These are phyloP conservation scores for Aspergillus taichungensis DNA, from an alignment of 495 filamentous ascomycete species.

Conservation along the genomic window DNA sequence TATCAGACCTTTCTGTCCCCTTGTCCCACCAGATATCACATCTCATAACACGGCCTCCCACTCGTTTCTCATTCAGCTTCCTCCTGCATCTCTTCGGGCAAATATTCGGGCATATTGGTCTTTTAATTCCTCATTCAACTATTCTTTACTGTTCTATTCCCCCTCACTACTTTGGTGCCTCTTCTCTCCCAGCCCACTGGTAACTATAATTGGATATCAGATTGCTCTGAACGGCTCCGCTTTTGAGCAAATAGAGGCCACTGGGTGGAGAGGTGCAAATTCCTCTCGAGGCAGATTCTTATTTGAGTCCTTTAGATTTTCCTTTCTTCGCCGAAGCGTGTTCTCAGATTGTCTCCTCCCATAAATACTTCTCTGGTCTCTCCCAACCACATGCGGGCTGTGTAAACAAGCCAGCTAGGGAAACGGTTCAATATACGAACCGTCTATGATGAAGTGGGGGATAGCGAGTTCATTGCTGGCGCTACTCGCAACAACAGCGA, in stretches of 20 bases:
- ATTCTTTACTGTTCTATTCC: neutral
- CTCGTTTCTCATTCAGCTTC: slow-evolving; percentile 5
- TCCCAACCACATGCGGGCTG: slow-evolving; percentile 16
- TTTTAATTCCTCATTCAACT: slow-evolving; percentile 1
- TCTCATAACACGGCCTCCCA: slow-evolving; percentile 11
- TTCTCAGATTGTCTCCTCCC: neutral
- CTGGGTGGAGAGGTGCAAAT: too few relatives aligned
- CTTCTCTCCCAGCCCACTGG: neutral
- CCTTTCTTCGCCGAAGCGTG: too few relatives aligned
- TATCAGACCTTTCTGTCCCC: slow-evolving; percentile 9
- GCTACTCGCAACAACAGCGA: slow-evolving; percentile 19
- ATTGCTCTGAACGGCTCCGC: too few relatives aligned
- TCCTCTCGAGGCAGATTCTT: too few relatives aligned
- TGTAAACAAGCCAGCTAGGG: slow-evolving; percentile 5
- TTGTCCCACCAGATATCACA: slow-evolving; percentile 10
- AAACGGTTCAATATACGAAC: slow-evolving; percentile 4
- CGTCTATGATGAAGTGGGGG: slow-evolving; percentile 28
- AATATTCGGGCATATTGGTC: slow-evolving; percentile 14
- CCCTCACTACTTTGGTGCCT: neutral
- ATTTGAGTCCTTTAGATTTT: too few relatives aligned
- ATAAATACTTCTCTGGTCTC: neutral
- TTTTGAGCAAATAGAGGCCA: too few relatives aligned
- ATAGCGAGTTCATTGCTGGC: slow-evolving; percentile 17
- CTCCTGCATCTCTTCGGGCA: slow-evolving; percentile 17
- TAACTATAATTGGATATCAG: neutral